Percentiles rank a stretch among this genome's conserved stretches.
phyloP scores from a whole-genome alignment of 176 grass and related monocot species.

The Puya raimondii region DNA sequence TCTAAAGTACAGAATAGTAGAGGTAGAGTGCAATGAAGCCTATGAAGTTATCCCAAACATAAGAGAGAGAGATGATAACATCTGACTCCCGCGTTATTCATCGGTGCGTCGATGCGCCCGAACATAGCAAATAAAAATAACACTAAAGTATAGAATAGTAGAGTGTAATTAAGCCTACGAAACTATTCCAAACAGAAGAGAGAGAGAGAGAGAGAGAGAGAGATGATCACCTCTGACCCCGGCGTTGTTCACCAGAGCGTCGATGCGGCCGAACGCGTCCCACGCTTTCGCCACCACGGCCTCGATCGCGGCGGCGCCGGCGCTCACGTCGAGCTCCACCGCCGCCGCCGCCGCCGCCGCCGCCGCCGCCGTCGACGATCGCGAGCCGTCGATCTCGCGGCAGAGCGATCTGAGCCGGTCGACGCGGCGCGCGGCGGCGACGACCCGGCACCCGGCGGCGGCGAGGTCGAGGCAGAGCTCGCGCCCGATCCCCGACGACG shows the following conservation, averaged over 20 bases:
- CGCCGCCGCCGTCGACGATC: neutral
- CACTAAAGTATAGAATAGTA: neutral
- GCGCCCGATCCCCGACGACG: conserved; percentile 37
- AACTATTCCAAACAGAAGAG: too few relatives aligned
- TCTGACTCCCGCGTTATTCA: too few relatives aligned
- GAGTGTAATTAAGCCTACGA: neutral
- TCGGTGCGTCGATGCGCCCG: too few relatives aligned
- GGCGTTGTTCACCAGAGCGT: conserved; percentile 75
- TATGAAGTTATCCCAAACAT: too few relatives aligned
- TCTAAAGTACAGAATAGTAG: too few relatives aligned
- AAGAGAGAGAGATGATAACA: too few relatives aligned
- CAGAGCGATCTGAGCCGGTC: conserved; percentile 29
- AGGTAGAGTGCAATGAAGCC: too few relatives aligned
- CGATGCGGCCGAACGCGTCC: conserved; percentile 69
- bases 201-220: neutral
- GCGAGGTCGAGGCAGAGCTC: conserved; percentile 33
- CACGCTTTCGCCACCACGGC: conserved; percentile 45
- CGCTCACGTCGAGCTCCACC: conserved; percentile 63
- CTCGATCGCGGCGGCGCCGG: conserved; percentile 30
- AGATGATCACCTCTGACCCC: conserved; percentile 55
- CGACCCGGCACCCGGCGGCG: conserved; percentile 22
- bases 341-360: conserved; percentile 4
- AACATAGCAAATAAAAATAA: neutral
- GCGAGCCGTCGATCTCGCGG: conserved; percentile 38
- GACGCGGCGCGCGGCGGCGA: conserved; percentile 30